A percentile compares a stretch with the other conserved stretches of the same genome.
phyloP scores from a whole-genome alignment of 2,329 filamentous ascomycete species.

The Truncatella angustata region DNA sequence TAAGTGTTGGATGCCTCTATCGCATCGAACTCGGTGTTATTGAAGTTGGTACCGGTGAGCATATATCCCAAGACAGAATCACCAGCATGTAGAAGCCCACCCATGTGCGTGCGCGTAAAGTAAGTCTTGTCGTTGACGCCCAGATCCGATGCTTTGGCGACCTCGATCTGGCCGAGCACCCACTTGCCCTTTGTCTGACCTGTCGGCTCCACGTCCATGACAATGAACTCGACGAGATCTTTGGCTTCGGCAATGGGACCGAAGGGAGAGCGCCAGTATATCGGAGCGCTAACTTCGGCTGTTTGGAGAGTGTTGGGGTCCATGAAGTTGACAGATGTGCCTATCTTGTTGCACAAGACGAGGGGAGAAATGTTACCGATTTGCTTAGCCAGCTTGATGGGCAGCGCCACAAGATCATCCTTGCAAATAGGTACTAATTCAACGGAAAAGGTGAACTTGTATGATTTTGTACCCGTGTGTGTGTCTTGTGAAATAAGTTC shows the following conservation, averaged over 20 bases:
- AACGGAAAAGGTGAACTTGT: conserved; percentile 90
- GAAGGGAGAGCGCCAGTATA: conserved; percentile 93
- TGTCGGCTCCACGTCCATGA: conserved; percentile 88
- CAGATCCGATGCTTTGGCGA: conserved; percentile 83
- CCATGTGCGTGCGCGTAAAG: conserved; percentile 87
- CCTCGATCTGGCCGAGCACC: conserved; percentile 81
- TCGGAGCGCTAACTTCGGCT: conserved; percentile 74
- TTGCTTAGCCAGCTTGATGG: conserved; percentile 82
- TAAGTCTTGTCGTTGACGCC: conserved; percentile 85
- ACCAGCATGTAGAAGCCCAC: conserved; percentile 78
- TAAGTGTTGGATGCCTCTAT: conserved; percentile 78
- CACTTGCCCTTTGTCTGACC: conserved; percentile 76
- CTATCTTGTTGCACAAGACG: conserved; percentile 81
- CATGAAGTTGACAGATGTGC: conserved; percentile 84
- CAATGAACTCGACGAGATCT: conserved; percentile 85
- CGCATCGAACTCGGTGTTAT: conserved; percentile 38
- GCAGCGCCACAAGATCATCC: conserved; percentile 92
- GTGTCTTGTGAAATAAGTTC: conserved; percentile 92
- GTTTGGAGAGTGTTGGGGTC: conserved; percentile 91
- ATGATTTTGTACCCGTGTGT: conserved; percentile 86
- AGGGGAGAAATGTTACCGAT: conserved; percentile 87
- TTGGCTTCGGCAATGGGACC: conserved; percentile 77
- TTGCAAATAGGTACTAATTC: conserved; percentile 95
- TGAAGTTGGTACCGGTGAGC: conserved; percentile 61
- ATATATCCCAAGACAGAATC: conserved; percentile 96